Conservation (phyloP, 805 yeast species). For the Suhomyces sp. region DNA sequence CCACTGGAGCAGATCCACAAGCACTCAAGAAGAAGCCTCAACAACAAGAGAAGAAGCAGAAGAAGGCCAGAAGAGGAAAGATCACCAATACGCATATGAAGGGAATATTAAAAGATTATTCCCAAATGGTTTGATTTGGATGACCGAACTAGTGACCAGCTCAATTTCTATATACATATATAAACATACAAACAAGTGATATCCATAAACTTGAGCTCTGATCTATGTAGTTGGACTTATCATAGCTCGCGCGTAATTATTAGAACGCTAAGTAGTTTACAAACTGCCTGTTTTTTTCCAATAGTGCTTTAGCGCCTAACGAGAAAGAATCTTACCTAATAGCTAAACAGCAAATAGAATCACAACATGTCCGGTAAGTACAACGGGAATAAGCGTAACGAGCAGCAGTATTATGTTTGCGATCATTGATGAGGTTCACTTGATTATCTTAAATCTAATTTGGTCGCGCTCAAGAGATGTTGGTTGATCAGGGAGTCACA, state of each 20-base stretch:
- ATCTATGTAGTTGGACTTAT: neutral
- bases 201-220: neutral
- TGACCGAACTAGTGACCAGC: neutral
- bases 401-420: neutral
- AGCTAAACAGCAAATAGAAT: neutral
- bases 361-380: conserved; percentile 1
- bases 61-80: conserved; percentile 90
- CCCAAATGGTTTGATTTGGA: conserved; percentile 33
- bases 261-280: conserved; percentile 1
- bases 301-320: neutral
- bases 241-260: neutral
- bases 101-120: conserved; percentile 88
- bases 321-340: neutral
- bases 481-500: neutral
- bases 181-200: neutral
- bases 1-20: conserved; percentile 97
- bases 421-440: neutral
- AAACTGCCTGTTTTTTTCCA: neutral
- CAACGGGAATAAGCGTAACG: neutral
- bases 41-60: conserved; percentile 68
- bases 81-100: conserved; percentile 96
- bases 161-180: neutral
- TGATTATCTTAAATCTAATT: neutral
- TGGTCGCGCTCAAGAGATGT: neutral
- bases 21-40: conserved; percentile 66